Base-by-base conservation (phyloP, 2,329 filamentous ascomycete genomes). In the Microsporum canis region DNA sequence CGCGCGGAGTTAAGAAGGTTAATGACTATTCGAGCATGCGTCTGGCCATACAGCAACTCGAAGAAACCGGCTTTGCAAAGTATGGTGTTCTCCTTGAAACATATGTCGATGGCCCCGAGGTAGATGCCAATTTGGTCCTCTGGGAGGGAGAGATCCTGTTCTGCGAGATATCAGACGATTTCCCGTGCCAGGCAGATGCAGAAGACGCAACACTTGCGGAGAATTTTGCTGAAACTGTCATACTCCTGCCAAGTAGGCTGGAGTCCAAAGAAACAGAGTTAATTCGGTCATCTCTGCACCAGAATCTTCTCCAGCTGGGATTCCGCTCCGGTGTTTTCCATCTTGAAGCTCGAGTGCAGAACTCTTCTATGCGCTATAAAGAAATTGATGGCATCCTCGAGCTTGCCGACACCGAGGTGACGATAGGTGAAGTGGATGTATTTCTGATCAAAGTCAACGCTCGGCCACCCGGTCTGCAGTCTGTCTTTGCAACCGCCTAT, bases 71-170 rank as follows among this genome's bases (percentile, higher is more conserved):
- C 3, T 1, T 2, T 8, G 60, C 57, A 14, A 45, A 59, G 10
- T 4, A 8, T 3, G 60, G 67, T 5, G 66, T 76, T n/a, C 66
- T 77, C 1, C 65, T 78, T 1, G 75, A 78, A 60, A 64, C 66
- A 5, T 78, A 77, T 60, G 63, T 73, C 23, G 70, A 72, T 7
- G 76, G 76, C 0, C 76, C 76, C 0, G 76, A 78, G 60, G 67
- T 78, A 0, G 76, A 77, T 61, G 72, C 68, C 55, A 78, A 78
- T 64, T 67, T 79, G 33, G 69, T 75, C 3, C 60, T 78, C 0
- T 65, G 67, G 17, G 67, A 78, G 53, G 75, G 74, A 1, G 66
- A 77, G 43, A 51, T 78, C 1, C 60, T 78, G 2, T 78, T 77
- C 63, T 72, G 63, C 61, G 73, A 78, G 38, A 65, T 76, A 2